A percentile compares a stretch with the other conserved stretches of the same genome.
These are phyloP conservation scores for Botrytis sinoallii DNA, from an alignment of 2,329 filamentous ascomycete species.

Conservation along the genomic window DNA sequence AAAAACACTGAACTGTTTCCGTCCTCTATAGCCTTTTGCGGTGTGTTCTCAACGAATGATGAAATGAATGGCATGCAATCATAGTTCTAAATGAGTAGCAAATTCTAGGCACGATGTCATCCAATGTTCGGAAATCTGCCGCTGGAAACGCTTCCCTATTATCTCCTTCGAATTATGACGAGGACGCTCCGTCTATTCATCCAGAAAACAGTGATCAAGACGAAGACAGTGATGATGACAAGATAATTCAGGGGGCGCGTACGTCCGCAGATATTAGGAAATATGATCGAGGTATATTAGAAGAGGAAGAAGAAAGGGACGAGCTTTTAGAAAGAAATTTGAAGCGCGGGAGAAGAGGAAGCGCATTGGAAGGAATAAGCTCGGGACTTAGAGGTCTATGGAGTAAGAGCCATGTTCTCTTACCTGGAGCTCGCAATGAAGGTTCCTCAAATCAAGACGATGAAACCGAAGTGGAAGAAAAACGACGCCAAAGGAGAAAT, in stretches of 20 bases:
- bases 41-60: background rate
- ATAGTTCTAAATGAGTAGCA: background rate
- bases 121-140: constrained; percentile 9
- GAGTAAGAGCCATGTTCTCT: constrained; percentile 32
- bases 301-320: constrained; percentile 73
- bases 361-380: constrained; percentile 30
- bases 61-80: background rate
- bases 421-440: constrained; percentile 35
- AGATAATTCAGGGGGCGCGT: constrained; percentile 61
- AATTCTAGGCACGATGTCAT: constrained; percentile 19
- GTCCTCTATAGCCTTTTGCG: background rate
- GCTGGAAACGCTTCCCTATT: constrained; percentile 31
- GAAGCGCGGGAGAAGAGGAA: constrained; percentile 31
- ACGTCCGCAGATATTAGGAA: constrained; percentile 67
- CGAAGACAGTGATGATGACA: constrained; percentile 73
- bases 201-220: constrained; percentile 66
- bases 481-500: constrained; percentile 50
- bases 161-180: constrained; percentile 34
- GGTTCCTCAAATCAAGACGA: background rate
- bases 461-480: constrained; percentile 2
- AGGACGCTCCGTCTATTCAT: constrained; percentile 63
- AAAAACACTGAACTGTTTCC: background rate
- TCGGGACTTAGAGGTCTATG: constrained; percentile 43
- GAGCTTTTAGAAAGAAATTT: constrained; percentile 55
- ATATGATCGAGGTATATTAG: constrained; percentile 66